These are phyloP conservation scores for Hortaea werneckii DNA, from an alignment of 2,329 filamentous ascomycete species.

Conservation along the genomic window DNA sequence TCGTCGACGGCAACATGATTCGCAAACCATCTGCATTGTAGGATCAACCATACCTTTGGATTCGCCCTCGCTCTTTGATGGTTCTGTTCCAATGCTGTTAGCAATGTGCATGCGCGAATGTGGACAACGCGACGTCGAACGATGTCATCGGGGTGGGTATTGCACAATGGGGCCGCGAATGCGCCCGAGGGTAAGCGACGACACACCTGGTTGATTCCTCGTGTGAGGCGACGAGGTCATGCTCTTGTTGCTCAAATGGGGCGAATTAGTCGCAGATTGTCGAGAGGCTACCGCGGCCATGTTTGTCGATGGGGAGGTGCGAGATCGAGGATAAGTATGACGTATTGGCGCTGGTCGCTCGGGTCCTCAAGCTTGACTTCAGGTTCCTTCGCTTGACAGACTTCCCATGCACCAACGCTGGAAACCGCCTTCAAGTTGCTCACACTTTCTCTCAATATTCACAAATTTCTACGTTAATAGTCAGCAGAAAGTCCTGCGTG, in stretches of 20 bases:
- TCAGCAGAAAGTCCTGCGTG: too few relatives aligned
- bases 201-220: conserved; percentile 18
- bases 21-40: background rate
- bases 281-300: conserved; percentile 15
- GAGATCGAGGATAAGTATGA: conserved; percentile 2
- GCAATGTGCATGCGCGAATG: too few relatives aligned
- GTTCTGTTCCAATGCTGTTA: too few relatives aligned
- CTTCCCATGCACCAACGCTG: too few relatives aligned
- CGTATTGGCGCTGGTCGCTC: conserved; percentile 1
- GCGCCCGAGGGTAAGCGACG: background rate
- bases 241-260: conserved; percentile 16
- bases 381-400: background rate
- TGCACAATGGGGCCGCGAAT: too few relatives aligned
- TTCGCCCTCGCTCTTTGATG: background rate
- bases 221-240: conserved; percentile 20
- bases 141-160: too few relatives aligned
- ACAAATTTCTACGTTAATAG: too few relatives aligned
- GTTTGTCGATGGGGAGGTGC: background rate
- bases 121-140: too few relatives aligned
- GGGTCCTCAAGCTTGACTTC: background rate
- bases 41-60: background rate
- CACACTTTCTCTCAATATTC: too few relatives aligned
- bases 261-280: conserved; percentile 17
- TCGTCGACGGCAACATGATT: background rate
- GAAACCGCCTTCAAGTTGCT: too few relatives aligned